Evolutionary conservation across 768 basidiomycete species (phyloP), one percentile per base, ranked within the genome.

Genomic region (Daedalea quercina): DNA sequence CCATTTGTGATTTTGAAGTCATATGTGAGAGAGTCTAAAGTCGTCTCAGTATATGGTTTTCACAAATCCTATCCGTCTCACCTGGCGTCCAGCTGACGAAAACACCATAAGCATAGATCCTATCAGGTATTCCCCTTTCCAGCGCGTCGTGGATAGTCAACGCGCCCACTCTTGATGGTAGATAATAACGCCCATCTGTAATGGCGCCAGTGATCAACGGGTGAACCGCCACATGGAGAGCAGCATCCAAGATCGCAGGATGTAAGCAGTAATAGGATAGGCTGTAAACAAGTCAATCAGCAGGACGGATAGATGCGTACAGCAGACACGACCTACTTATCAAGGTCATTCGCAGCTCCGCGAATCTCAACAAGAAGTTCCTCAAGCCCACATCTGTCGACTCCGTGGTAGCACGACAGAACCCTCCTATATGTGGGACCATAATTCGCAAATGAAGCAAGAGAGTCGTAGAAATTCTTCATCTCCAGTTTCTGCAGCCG

Each of bases 231-330:
- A 65, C 56, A 26, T 73, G 72, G 4, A 74, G 42, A 31, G 68
- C 68, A 1, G 68, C 65, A 51, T 74, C 73, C 4, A 75, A 53
- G 13, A 72, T 65, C 2, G 70, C 69, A 3, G 72, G 71, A 31
- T 51, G 50, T 8, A 51, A 12, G 3, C 37, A 22, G 41, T 51
- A 51, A 6, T 15, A 3, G 7, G 25, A 12, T 3, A 23, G 12
- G 37, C 47, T 49, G 23, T 3, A 20, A 31, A 26, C 23, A 15
- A 40, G 26, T 31, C 11, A 11, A 31, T 31, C 6, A 31, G 28
- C 28, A 31, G 28, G 31, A n/a, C n/a, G n/a, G n/a, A n/a, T n/a
- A n/a, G n/a, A n/a, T n/a, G n/a, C n/a, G n/a, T n/a, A n/a, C 33
- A 9, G 8, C n/a, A 20, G 15, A 33, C 9, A 15, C 11, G 15